These are phyloP conservation scores for Hypomontagnella monticulosa DNA, from an alignment of 495 filamentous ascomycete species.

Conservation along the genomic window DNA sequence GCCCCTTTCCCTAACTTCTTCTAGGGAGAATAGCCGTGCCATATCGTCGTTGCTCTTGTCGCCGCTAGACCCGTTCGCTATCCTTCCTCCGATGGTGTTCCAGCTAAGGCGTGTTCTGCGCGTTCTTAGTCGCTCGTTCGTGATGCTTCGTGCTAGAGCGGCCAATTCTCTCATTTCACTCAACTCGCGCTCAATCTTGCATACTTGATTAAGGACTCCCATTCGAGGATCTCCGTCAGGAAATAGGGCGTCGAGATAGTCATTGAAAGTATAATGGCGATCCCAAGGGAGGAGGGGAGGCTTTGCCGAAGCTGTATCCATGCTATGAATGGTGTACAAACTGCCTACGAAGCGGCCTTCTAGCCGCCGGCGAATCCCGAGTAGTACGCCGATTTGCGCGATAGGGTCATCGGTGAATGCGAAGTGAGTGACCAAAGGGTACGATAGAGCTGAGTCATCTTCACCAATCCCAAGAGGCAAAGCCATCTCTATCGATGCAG, in stretches of 20 bases:
- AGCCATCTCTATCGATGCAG: constrained; percentile 51
- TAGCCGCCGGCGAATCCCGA: constrained; percentile 47
- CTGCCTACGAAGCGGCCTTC: constrained; percentile 49
- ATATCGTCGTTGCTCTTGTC: constrained; percentile 3
- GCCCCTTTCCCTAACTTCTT: constrained; percentile 21
- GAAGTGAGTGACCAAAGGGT: constrained; percentile 50
- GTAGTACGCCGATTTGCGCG: constrained; percentile 49
- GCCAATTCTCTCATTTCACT: constrained; percentile 54
- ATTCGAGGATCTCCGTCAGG: constrained; percentile 41
- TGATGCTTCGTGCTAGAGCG: constrained; percentile 45
- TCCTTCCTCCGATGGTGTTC: constrained; percentile 47
- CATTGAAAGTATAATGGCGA: constrained; percentile 18
- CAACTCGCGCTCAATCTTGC: constrained; percentile 47
- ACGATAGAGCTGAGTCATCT: constrained; percentile 1
- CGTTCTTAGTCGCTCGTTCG: constrained; percentile 32
- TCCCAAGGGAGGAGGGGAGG: constrained; percentile 12
- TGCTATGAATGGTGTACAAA: constrained; percentile 47
- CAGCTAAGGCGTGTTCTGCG: constrained; percentile 46
- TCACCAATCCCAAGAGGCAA: constrained; percentile 44
- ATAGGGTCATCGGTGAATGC: constrained; percentile 49
- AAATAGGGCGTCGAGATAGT: constrained; percentile 46
- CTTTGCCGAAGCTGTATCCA: not conserved
- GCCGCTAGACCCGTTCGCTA: constrained; percentile 13
- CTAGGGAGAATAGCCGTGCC: constrained; percentile 17
- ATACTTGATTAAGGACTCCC: constrained; percentile 33